Conservation (phyloP, 1,139 yeast species). For the Lodderomyces theae region DNA sequence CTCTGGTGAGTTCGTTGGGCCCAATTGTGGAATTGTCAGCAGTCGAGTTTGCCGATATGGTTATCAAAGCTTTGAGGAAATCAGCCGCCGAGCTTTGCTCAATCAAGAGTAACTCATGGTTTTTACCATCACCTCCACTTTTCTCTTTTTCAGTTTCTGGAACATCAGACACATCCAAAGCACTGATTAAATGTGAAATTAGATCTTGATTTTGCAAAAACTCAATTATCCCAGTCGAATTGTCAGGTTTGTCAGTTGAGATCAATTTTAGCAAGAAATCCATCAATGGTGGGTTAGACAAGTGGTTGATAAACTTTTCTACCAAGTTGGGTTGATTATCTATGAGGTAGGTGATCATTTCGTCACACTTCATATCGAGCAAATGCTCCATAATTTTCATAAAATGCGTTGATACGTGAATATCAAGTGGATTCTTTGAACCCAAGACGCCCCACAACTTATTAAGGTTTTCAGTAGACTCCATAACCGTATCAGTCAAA, state of each 20-base stretch:
- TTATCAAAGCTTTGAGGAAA: conserved; percentile 46
- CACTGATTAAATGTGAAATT: conserved; percentile 56
- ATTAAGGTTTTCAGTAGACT: conserved; percentile 59
- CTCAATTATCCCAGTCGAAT: conserved; percentile 74
- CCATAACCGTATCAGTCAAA: conserved; percentile 87
- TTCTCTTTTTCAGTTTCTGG: conserved; percentile 11
- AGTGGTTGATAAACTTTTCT: conserved; percentile 68
- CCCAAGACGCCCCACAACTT: conserved; percentile 81
- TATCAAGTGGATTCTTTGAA: conserved; percentile 53
- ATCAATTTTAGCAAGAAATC: conserved; percentile 76
- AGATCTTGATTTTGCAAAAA: conserved; percentile 63
- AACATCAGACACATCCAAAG: conserved; percentile 41
- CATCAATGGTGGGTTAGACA: conserved; percentile 83
- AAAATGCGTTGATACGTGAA: conserved; percentile 79
- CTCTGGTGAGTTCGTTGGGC: conserved; percentile 91
- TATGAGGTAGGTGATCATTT: conserved; percentile 66
- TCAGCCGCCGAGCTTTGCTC: conserved; percentile 48
- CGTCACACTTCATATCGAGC: conserved; percentile 85
- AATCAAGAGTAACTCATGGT: conserved; percentile 45
- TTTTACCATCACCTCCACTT: neutral
- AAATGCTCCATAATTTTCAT: conserved; percentile 94
- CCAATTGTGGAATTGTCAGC: conserved; percentile 87
- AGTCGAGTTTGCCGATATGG: conserved; percentile 69
- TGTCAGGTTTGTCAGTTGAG: conserved; percentile 76
- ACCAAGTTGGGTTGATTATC: conserved; percentile 64